These are phyloP conservation scores for Diaporthe sp. DNA, from an alignment of 2,329 filamentous ascomycete genomes.

Conservation along the genomic window DNA sequence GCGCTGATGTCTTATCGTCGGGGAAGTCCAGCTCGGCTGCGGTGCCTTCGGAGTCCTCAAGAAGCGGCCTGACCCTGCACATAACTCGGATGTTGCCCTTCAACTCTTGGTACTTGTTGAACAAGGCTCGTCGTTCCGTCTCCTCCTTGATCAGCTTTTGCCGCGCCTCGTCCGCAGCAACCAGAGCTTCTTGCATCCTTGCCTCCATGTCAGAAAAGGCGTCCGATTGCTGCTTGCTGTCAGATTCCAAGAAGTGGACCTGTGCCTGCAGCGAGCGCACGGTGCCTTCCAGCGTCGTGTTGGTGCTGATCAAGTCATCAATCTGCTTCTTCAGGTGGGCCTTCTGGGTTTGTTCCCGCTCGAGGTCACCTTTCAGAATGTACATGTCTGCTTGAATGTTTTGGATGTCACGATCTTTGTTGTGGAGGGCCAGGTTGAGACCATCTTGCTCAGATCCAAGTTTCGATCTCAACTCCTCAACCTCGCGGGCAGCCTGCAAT, in stretches of 20 bases:
- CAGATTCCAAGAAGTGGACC: slow-evolving; percentile 89
- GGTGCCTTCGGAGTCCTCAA: slow-evolving; percentile 68
- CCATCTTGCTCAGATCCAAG: slow-evolving; percentile 64
- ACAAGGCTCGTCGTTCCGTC: slow-evolving; percentile 87
- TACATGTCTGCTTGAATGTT: slow-evolving; percentile 59
- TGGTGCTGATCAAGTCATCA: slow-evolving; percentile 68
- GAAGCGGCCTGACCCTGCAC: slow-evolving; percentile 87
- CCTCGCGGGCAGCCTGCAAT: slow-evolving; percentile 61
- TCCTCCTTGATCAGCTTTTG: slow-evolving; percentile 92
- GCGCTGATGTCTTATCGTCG: slow-evolving; percentile 84
- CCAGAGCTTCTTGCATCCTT: slow-evolving; percentile 81
- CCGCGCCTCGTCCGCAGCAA: slow-evolving; percentile 74
- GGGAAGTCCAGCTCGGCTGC: slow-evolving; percentile 83
- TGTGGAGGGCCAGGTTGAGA: slow-evolving; percentile 56
- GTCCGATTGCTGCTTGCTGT: slow-evolving; percentile 88
- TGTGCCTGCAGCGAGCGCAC: slow-evolving; percentile 82
- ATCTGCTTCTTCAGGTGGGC: slow-evolving; percentile 62
- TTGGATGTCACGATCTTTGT: slow-evolving; percentile 66
- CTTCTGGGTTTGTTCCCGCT: slow-evolving; percentile 73
- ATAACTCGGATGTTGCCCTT: slow-evolving; percentile 99
- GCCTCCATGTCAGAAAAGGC: slow-evolving; percentile 85
- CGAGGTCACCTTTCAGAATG: slow-evolving; percentile 59
- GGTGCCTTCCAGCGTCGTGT: slow-evolving; percentile 77
- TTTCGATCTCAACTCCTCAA: slow-evolving; percentile 70
- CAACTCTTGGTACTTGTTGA: slow-evolving; percentile 97